A percentile compares a stretch with the other conserved stretches of the same genome.
These are phyloP conservation scores for Fennellomyces sp. DNA, from an alignment of 371 early-diverging fungal species.

Conservation along the genomic window DNA sequence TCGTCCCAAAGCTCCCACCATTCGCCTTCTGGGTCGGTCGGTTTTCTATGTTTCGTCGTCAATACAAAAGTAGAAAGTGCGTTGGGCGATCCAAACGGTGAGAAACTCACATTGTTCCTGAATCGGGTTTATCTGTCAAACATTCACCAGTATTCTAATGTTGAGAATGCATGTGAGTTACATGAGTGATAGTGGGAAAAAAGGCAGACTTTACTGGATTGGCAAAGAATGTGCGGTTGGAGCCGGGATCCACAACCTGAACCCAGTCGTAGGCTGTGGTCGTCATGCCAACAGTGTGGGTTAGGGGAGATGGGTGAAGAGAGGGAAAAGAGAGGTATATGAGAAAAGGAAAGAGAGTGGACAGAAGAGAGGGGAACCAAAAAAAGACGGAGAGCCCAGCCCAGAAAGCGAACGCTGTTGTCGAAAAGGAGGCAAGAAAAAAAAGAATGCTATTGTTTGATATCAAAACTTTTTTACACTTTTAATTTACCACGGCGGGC, in stretches of 20 bases:
- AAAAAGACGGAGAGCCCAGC: background rate
- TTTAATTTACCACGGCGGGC: background rate
- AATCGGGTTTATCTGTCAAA: conserved; percentile 13
- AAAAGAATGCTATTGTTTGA: too few species aligned
- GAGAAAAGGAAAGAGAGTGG: background rate
- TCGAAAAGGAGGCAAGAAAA: background rate
- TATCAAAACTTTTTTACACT: background rate
- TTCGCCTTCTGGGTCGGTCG: conserved; percentile 68
- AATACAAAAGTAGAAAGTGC: conserved; percentile 2
- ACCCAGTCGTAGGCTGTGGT: conserved; percentile 19
- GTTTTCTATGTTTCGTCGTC: conserved; percentile 9
- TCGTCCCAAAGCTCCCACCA: conserved; percentile 98
- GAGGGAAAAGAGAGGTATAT: background rate
- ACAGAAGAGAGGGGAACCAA: background rate
- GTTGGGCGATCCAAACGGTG: background rate
- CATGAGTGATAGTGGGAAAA: background rate
- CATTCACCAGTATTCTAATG: conserved; percentile 21
- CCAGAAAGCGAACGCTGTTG: too few species aligned
- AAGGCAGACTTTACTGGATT: conserved; percentile 12
- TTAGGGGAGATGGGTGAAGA: conserved; percentile 1
- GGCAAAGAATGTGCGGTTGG: conserved; percentile 16
- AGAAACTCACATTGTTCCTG: conserved; percentile 15
- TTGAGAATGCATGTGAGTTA: background rate
- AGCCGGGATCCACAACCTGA: conserved; percentile 18
- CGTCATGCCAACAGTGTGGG: conserved; percentile 7